A percentile compares a stretch with the other conserved stretches of the same genome.
phyloP scores from a whole-genome alignment of 805 yeast species.

The Diddensiella santjacobensis region DNA sequence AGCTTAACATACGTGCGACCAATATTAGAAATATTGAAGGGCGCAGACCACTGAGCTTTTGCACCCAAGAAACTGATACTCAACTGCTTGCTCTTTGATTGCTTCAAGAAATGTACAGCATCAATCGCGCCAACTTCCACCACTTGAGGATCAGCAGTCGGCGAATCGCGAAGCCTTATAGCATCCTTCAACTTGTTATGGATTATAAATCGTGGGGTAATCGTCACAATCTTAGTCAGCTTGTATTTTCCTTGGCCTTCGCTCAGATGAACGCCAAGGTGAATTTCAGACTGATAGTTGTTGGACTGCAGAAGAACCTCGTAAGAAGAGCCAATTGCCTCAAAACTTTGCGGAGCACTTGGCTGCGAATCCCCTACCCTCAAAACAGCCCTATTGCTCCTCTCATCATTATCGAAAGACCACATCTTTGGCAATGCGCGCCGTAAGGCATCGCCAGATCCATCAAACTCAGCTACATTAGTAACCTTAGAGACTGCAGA shows the following conservation, averaged over 20 bases:
- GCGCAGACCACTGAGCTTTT: constrained; percentile 75
- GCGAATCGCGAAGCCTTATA: constrained; percentile 63
- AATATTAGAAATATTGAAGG: constrained; percentile 76
- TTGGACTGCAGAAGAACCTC: constrained; percentile 45
- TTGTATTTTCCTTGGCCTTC: constrained; percentile 87
- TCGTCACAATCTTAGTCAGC: constrained; percentile 68
- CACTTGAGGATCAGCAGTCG: constrained; percentile 45
- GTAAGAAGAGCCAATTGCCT: constrained; percentile 79
- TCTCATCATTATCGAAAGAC: constrained; percentile 66
- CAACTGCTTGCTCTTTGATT: constrained; percentile 54
- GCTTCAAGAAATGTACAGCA: constrained; percentile 52
- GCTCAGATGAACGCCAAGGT: constrained; percentile 60
- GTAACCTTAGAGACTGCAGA: constrained; percentile 41
- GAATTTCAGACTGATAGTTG: constrained; percentile 48
- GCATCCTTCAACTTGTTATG: constrained; percentile 56
- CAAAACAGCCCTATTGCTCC: constrained; percentile 62
- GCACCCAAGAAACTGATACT: constrained; percentile 55
- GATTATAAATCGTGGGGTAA: constrained; percentile 79
- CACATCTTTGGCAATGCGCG: constrained; percentile 65
- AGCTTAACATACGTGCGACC: constrained; percentile 79
- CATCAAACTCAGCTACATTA: constrained; percentile 13
- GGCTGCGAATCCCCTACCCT: constrained; percentile 65
- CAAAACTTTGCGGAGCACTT: constrained; percentile 76
- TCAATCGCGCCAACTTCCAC: constrained; percentile 24
- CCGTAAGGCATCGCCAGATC: constrained; percentile 23